A percentile compares a stretch with the other conserved stretches of the same genome.
Evolutionary conservation across 1,284 basidiomycete species (phyloP).

Genomic region (Clitocybe nebularis): DNA sequence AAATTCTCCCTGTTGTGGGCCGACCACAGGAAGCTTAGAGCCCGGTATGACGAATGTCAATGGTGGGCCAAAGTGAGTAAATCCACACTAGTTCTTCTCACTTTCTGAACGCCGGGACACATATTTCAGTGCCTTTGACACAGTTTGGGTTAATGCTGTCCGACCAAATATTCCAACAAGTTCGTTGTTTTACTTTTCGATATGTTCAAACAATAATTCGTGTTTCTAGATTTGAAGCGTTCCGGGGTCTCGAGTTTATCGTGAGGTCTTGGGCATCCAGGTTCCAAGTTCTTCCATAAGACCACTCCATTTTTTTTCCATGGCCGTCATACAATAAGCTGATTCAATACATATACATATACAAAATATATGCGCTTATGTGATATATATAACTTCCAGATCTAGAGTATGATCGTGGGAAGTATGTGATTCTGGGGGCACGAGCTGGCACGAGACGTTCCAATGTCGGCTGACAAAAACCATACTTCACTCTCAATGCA

Average conservation of each 20-base stretch:
- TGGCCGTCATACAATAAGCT: too few species aligned
- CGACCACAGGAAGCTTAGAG: constrained; percentile 40
- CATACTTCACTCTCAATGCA: too few species aligned
- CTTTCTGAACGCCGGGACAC: not conserved
- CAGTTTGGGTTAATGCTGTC: constrained; percentile 40
- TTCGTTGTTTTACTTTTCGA: constrained; percentile 15
- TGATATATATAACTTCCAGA: too few species aligned
- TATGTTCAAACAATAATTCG: not conserved
- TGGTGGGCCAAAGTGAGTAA: constrained; percentile 29
- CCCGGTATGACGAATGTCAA: constrained; percentile 34
- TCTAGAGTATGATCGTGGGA: too few species aligned
- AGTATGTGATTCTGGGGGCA: too few species aligned
- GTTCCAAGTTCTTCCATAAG: too few species aligned
- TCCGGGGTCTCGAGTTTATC: constrained; percentile 18
- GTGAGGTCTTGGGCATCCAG: too few species aligned
- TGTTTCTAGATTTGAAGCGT: constrained; percentile 18
- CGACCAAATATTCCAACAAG: constrained; percentile 37
- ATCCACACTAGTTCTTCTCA: not conserved
- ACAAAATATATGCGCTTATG: too few species aligned
- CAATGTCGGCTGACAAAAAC: too few species aligned
- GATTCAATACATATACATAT: too few species aligned
- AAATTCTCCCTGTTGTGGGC: constrained; percentile 39
- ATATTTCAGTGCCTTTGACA: constrained; percentile 33
- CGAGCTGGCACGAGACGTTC: too few species aligned
- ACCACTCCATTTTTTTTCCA: too few species aligned